Conservation (phyloP, 225 moss, liverwort and hornwort genomes). For the Antitrichia curtipendula region DNA sequence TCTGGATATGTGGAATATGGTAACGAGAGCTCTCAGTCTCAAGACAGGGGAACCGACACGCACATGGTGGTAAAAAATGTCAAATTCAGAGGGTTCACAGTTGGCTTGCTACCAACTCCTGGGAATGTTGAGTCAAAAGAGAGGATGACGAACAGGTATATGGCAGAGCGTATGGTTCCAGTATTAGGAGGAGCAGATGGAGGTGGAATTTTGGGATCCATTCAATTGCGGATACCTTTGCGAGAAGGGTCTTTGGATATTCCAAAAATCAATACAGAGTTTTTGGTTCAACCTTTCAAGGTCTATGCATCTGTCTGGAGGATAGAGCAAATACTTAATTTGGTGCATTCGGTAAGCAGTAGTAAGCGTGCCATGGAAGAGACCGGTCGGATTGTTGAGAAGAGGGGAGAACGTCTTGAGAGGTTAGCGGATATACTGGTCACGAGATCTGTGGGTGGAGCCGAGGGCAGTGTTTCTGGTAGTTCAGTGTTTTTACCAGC, state of each 20-base stretch:
- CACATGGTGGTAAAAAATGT: conserved; percentile 70
- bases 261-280: conserved; percentile 84
- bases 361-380: conserved; percentile 39
- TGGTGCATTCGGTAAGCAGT: conserved; percentile 49
- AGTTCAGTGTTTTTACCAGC: conserved; percentile 66
- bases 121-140: conserved; percentile 11
- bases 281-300: conserved; percentile 51
- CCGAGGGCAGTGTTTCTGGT: conserved; percentile 38
- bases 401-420: conserved; percentile 46
- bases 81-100: conserved; percentile 59
- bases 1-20: conserved; percentile 74
- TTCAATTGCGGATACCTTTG: conserved; percentile 86
- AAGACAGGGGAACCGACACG: conserved; percentile 28
- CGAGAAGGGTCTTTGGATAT: conserved; percentile 78
- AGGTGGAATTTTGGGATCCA: conserved; percentile 60
- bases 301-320: conserved; percentile 52
- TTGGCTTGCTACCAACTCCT: conserved; percentile 32
- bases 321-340: conserved; percentile 52
- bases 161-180: conserved; percentile 43
- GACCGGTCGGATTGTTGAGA: conserved; percentile 20
- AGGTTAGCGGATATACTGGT: conserved; percentile 38
- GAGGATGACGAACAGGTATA: conserved; percentile 14
- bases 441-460: conserved; percentile 30
- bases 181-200: conserved; percentile 59
- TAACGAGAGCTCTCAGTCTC: conserved; percentile 27